Conservation (phyloP, 257 asterid genomes). For the Vinca minor region DNA sequence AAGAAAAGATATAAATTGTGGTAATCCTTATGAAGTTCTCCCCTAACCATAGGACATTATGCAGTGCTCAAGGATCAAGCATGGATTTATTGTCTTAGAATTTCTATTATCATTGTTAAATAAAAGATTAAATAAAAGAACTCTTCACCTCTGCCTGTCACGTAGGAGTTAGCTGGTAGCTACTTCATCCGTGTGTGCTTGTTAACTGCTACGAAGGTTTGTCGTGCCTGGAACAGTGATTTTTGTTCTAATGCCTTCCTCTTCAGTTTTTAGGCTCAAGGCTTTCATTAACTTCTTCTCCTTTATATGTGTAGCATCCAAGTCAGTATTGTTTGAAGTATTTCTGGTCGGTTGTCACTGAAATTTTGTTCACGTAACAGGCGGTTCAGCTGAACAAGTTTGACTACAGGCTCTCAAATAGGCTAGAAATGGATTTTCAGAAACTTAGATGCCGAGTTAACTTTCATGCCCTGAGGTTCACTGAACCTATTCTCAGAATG, state of each 20-base stretch:
- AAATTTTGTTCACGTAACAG: conserved; percentile 37
- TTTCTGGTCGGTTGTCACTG: conserved; percentile 3
- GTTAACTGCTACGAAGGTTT: not conserved
- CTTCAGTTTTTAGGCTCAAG: not conserved
- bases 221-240: not conserved
- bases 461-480: conserved; percentile 89
- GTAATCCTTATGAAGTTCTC: not conserved
- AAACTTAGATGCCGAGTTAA: conserved; percentile 95
- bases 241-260: not conserved
- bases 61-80: not conserved
- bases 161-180: not conserved
- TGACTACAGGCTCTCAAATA: conserved; percentile 92
- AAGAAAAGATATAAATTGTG: not conserved
- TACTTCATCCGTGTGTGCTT: not conserved
- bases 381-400: conserved; percentile 86
- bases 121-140: no score
- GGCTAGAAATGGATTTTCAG: conserved; percentile 65
- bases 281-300: not conserved
- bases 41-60: not conserved
- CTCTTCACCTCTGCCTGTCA: not conserved
- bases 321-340: not conserved
- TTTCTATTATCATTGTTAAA: not conserved
- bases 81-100: not conserved
- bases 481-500: conserved; percentile 68
- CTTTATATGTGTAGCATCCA: not conserved